phyloP scores from a whole-genome alignment of 768 basidiomycete species.

The Fomitopsis serialis region DNA sequence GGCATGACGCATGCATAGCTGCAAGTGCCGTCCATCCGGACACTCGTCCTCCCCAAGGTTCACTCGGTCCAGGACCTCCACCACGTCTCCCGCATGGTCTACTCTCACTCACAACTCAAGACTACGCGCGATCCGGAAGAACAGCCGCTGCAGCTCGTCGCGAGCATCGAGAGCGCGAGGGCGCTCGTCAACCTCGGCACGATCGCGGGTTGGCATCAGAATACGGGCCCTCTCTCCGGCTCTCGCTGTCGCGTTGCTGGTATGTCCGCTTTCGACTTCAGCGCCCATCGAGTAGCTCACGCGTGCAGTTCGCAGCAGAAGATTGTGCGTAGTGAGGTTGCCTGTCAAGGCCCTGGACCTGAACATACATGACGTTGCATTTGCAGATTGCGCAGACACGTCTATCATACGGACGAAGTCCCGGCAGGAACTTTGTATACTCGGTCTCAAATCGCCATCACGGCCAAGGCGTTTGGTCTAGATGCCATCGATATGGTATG shows the following conservation, averaged over 20 bases:
- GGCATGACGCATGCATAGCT: constrained; percentile 30
- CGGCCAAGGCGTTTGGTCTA: constrained; percentile 78
- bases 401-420: constrained; percentile 72
- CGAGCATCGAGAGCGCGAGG: constrained; percentile 82
- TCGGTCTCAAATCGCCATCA: constrained; percentile 74
- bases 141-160: constrained; percentile 52
- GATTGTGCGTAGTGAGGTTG: constrained; percentile 54
- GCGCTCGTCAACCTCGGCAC: constrained; percentile 60
- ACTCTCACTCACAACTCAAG: constrained; percentile 21
- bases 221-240: constrained; percentile 39
- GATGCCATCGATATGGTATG: constrained; percentile 90
- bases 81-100: constrained; percentile 46
- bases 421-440: constrained; percentile 78
- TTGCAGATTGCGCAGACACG: constrained; percentile 83
- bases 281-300: neutral
- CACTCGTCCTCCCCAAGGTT: constrained; percentile 83
- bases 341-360: neutral
- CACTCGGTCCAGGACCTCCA: constrained; percentile 64
- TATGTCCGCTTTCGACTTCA: constrained; percentile 28
- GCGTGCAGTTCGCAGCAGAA: constrained; percentile 82
- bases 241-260: constrained; percentile 62
- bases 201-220: constrained; percentile 69
- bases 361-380: neutral
- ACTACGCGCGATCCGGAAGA: constrained; percentile 13
- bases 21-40: constrained; percentile 41